A percentile compares a stretch with the other conserved stretches of the same genome.
Conservation (phyloP, 345 rosid species). For the Eucalyptus erythrocorys region DNA sequence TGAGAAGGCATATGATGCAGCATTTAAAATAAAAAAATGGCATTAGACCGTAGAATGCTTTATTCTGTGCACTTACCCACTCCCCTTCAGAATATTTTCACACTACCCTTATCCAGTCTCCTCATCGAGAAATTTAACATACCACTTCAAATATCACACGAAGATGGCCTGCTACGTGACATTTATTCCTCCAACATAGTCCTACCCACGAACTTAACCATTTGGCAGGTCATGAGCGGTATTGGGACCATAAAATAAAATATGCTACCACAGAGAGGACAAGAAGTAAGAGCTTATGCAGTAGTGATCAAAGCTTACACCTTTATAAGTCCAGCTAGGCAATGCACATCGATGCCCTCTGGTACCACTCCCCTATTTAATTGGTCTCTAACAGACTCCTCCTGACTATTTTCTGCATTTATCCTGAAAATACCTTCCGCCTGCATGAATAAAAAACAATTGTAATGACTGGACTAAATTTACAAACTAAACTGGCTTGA, state of each 20-base stretch:
- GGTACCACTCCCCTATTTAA: constrained; percentile 33
- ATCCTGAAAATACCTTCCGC: constrained; percentile 47
- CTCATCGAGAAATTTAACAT: no score
- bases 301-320: not conserved
- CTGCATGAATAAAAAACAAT: constrained; percentile 1
- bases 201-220: not conserved
- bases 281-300: not conserved
- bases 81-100: not conserved
- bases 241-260: not conserved
- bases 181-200: not conserved
- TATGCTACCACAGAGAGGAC: not conserved
- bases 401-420: constrained; percentile 33
- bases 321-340: constrained; percentile 42
- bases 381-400: constrained; percentile 33
- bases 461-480: not conserved
- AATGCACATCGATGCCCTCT: constrained; percentile 26
- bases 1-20: not conserved
- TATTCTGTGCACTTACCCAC: not conserved
- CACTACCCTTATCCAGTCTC: not conserved
- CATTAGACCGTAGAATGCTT: not conserved
- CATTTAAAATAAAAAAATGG: not conserved
- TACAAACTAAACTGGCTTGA: not conserved
- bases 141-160: not conserved
- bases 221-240: not conserved
- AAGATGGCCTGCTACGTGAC: not conserved